phyloP scores from a whole-genome alignment of 2,329 filamentous ascomycete species.

The Hypoxylon sp. region DNA sequence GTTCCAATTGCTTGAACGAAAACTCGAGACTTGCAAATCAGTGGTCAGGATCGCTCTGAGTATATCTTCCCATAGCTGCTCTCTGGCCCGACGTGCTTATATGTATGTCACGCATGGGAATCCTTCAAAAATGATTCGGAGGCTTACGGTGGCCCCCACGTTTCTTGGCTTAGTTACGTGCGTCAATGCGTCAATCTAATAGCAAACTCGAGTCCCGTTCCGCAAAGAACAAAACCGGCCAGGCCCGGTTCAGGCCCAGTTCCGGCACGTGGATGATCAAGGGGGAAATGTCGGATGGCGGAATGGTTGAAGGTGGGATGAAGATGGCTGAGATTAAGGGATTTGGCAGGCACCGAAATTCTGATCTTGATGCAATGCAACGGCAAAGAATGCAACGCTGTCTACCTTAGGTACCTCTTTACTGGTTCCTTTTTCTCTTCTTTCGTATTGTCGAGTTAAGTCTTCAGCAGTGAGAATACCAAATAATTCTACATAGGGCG shows the following conservation, averaged over 20 bases:
- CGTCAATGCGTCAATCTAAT: neutral
- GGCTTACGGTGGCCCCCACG: neutral
- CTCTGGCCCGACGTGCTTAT: neutral
- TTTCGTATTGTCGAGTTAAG: neutral
- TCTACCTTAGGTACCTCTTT: too few relatives aligned
- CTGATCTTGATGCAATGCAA: conserved; percentile 28
- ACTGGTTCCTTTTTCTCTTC: neutral
- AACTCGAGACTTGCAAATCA: conserved; percentile 4
- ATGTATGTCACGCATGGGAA: conserved; percentile 9
- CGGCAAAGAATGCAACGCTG: conserved; percentile 17
- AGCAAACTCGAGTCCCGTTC: neutral
- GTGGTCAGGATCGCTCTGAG: neutral
- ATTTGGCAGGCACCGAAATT: conserved; percentile 14
- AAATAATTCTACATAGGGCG: too few relatives aligned
- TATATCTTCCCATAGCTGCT: neutral
- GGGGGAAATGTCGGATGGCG: conserved; percentile 21
- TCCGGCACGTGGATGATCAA: conserved; percentile 26
- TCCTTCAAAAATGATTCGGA: neutral
- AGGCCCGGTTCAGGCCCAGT: conserved; percentile 6
- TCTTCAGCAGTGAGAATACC: too few relatives aligned
- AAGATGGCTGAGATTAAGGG: neutral
- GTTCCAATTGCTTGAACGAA: neutral
- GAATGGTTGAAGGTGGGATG: conserved; percentile 3
- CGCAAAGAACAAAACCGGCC: conserved; percentile 3
- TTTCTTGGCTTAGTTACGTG: conserved; percentile 2